phyloP scores from a whole-genome alignment of 495 filamentous ascomycete species.

The Acidomyces sp. region DNA sequence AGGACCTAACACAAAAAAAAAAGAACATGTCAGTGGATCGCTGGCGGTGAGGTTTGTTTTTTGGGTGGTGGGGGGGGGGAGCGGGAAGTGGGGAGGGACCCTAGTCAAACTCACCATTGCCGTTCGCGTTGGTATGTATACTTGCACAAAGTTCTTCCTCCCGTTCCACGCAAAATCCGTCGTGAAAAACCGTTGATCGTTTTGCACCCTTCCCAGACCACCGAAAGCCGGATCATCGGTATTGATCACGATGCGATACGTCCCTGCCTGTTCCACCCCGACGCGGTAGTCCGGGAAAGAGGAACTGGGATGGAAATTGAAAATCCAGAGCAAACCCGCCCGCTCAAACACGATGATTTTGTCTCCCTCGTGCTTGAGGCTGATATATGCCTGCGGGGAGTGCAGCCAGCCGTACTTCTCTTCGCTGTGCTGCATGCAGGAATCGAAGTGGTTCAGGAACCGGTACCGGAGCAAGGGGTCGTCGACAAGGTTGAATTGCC shows the following conservation, averaged over 20 bases:
- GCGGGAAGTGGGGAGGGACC: too few species aligned
- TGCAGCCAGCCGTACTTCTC: slow-evolving; percentile 89
- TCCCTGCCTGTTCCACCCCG: slow-evolving; percentile 70
- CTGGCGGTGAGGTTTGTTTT: background rate
- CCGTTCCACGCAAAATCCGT: slow-evolving; percentile 81
- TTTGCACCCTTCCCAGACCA: slow-evolving; percentile 62
- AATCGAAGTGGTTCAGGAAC: slow-evolving; percentile 90
- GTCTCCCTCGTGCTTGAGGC: slow-evolving; percentile 84
- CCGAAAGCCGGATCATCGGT: slow-evolving; percentile 67
- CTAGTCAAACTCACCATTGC: slow-evolving; percentile 58
- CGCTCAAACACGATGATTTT: slow-evolving; percentile 96
- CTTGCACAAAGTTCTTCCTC: slow-evolving; percentile 75
- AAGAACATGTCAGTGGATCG: background rate
- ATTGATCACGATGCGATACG: slow-evolving; percentile 79
- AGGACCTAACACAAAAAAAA: slow-evolving; percentile 3
- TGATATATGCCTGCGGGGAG: slow-evolving; percentile 74
- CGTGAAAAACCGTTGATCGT: slow-evolving; percentile 75
- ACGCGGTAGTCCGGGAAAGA: slow-evolving; percentile 90
- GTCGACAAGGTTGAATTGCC: slow-evolving; percentile 86
- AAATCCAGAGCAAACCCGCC: slow-evolving; percentile 78
- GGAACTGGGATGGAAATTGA: slow-evolving; percentile 84
- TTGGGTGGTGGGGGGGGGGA: too few species aligned
- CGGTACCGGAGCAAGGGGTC: slow-evolving; percentile 76
- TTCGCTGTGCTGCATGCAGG: slow-evolving; percentile 75
- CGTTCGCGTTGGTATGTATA: slow-evolving; percentile 77